Conservation (phyloP, 2,329 filamentous ascomycete species). For the Paraconiothyrium brasiliense region DNA sequence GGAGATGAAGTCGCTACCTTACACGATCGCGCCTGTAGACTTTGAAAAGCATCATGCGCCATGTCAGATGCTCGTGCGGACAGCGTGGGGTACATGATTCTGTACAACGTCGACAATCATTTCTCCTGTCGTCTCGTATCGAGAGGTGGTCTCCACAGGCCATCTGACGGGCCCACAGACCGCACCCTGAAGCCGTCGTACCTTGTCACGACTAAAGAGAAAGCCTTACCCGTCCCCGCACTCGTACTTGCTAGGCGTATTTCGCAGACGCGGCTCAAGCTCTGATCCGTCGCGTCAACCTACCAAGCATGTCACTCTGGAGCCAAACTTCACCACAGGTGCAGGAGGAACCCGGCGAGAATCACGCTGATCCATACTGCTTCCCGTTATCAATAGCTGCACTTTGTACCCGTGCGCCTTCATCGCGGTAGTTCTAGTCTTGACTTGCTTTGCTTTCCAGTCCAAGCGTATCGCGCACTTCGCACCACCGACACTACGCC, state of each 20-base stretch:
- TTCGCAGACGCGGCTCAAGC: conserved; percentile 16
- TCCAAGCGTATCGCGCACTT: not conserved
- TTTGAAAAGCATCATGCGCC: conserved; percentile 9
- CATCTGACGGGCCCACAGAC: conserved; percentile 1
- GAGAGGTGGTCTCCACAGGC: conserved; percentile 1
- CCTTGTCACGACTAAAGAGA: conserved; percentile 2
- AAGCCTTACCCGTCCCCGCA: conserved; percentile 26
- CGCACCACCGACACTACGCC: not conserved
- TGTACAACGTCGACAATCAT: conserved; percentile 3
- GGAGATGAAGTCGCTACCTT: conserved; percentile 16
- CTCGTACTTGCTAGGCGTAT: conserved; percentile 12
- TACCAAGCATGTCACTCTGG: conserved; percentile 9
- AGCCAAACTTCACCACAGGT: conserved; percentile 1
- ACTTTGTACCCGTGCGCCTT: conserved; percentile 1
- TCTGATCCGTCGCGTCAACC: not conserved
- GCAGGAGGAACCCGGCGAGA: conserved; percentile 18
- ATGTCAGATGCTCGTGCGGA: conserved; percentile 17
- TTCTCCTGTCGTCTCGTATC: conserved; percentile 8
- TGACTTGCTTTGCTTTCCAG: not conserved
- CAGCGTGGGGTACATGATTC: conserved; percentile 19
- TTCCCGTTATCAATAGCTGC: conserved; percentile 30
- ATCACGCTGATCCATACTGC: conserved; percentile 27
- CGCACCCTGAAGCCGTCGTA: conserved; percentile 2
- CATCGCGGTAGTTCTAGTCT: not conserved
- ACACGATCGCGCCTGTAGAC: not conserved